Percentiles rank a stretch among this genome's conserved stretches.
Conservation (phyloP, 169 alveolate species). For the Miamiensis avidus region DNA sequence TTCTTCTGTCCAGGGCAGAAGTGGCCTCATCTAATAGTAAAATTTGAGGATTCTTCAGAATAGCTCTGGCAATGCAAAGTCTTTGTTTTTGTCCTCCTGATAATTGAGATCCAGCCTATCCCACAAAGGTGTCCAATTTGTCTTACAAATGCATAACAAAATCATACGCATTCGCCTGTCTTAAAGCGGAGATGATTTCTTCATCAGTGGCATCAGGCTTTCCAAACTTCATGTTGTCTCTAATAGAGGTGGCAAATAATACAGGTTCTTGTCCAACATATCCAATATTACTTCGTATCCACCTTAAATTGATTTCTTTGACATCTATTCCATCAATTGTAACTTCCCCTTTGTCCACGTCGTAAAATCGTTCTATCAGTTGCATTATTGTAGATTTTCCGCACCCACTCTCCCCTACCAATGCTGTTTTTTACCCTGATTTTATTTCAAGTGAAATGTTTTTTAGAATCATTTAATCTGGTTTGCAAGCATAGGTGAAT, state of each 20-base stretch:
- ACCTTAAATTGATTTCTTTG: conserved; percentile 31
- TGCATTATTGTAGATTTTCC: conserved; percentile 48
- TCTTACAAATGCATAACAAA: conserved; percentile 87
- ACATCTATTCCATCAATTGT: conserved; percentile 40
- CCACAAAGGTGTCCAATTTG: conserved; percentile 78
- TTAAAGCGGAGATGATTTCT: conserved; percentile 88
- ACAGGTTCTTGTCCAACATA: conserved; percentile 80
- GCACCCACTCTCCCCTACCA: conserved; percentile 50
- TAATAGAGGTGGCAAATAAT: conserved; percentile 76
- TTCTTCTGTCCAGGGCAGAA: conserved; percentile 66
- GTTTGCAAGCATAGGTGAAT: too few species aligned
- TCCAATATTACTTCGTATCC: conserved; percentile 36
- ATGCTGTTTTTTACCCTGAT: conserved; percentile 46
- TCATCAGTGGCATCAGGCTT: conserved; percentile 87
- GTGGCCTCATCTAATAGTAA: conserved; percentile 83
- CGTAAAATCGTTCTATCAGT: conserved; percentile 50
- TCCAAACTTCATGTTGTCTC: conserved; percentile 80
- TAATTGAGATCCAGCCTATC: conserved; percentile 59
- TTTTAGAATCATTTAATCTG: conserved; percentile 26
- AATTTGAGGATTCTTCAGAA: conserved; percentile 73
- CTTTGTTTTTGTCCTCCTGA: conserved; percentile 85
- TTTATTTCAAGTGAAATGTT: conserved; percentile 30
- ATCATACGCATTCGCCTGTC: conserved; percentile 86
- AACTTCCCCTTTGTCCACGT: conserved; percentile 39
- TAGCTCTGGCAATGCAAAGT: conserved; percentile 84